Evolutionary conservation across 495 filamentous ascomycete genomes (phyloP), one percentile per base, ranked within the genome.

Genomic region (Lophium mytilinum): DNA sequence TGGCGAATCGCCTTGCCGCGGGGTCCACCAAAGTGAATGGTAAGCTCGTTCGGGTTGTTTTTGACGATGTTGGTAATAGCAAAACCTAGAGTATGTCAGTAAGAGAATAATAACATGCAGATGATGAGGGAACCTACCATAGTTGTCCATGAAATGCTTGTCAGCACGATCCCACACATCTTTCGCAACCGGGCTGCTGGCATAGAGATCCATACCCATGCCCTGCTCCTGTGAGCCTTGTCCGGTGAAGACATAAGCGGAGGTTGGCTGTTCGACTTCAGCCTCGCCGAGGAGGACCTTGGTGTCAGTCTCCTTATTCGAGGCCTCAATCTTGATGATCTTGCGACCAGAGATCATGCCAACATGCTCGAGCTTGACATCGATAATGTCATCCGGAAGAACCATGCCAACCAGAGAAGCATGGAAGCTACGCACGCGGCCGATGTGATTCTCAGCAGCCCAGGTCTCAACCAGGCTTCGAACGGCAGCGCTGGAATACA

Each of bases 131-230:
- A 60, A 68, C 80, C 75, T 73, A 88, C 92, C 93, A 75, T 99
- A 99, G 63, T 96, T 97, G 72, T 97, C 92, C 74, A 96, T 85
- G 70, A 99, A 95, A 69, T 99, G 94, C 70, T 85, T 89, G 73
- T 99, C 93, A 30, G 94, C 94, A 40, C 92, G 83, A 69, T 99
- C 92, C 93, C 93, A 99, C 33, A 99, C 94, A 68, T 96, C 92
- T 73, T 87, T 88, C 47, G 93, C 93, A 36, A 99, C 93, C 2
- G 84, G 77, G 67, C 92, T 96, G 75, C 83, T 92, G 56, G 74
- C 85, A 66, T 99, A 99, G 37, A 99, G 81, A 70, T 96, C 93
- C 93, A 99, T 99, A 73, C 93, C 93, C 93, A 99, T 99, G 49
- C 93, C 93, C 69, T 97, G 94, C 71, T 97, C 93, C 71, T 99